Base-by-base conservation (phyloP, 495 filamentous ascomycete genomes). In the Pyrenula aspistea region DNA sequence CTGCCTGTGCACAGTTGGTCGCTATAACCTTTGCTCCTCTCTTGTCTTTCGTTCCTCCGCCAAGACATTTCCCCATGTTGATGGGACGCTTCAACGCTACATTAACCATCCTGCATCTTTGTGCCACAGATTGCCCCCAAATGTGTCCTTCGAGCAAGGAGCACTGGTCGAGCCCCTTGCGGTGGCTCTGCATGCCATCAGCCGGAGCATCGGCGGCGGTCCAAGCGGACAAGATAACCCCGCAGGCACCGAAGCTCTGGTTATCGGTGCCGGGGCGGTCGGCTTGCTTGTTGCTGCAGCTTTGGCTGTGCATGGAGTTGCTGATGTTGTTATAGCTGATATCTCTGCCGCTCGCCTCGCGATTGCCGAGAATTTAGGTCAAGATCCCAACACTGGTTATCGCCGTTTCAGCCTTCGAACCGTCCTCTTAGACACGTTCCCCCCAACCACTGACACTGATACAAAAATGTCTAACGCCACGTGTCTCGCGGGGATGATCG, bases 21-120 rank as follows among this genome's bases (percentile, higher is more conserved):
- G 88, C 54, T 93, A 94, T 68, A 95, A 94, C 68, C 87, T 95
- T 71, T 95, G 89, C 76, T 74, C 76, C n/a, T 68, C 71, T 10
- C 85, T 95, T 81, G 75, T 73, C 53, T 95, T 95, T 70, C 75
- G 88, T 51, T 85, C 82, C 64, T 88, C 83, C 51, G 89, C 89
- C 15, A 91, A 91, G 71, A 68, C 74, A 24, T 85, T 83, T 67
- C 87, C 88, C 2, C 89, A 94, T 61, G 77, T 82, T 21, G 88
- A 94, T 71, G 89, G 89, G 15, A 94, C 89, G 12, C 73, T 95
- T 52, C 89, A 91, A 74, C 83, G 86, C 57, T 75, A 78, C 56
- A 83, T 91, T 42, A 87, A 86, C 64, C 88, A 91, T 64, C 87
- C 88, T 0, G 86, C 83, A 8, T 70, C 67, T 23, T 61, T 71